phyloP scores from a whole-genome alignment of 2,329 filamentous ascomycete species.

The Trichoderma sp. region DNA sequence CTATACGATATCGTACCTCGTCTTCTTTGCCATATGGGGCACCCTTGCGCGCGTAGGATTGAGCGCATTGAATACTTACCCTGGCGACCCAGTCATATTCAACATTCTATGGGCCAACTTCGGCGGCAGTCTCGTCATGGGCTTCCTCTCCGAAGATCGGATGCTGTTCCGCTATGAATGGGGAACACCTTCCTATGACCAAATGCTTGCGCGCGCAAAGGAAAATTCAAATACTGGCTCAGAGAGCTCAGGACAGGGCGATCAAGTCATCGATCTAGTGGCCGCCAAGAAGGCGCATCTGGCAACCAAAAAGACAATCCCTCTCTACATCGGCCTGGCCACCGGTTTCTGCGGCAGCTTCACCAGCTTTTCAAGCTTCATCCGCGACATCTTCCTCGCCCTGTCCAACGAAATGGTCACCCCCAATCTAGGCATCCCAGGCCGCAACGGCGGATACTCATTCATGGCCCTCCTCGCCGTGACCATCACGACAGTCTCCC shows the following conservation, averaged over 20 bases:
- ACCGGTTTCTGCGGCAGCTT: constrained; percentile 89
- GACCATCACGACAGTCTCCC: constrained; percentile 66
- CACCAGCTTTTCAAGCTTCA: constrained; percentile 85
- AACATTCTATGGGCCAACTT: constrained; percentile 86
- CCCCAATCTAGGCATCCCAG: constrained; percentile 37
- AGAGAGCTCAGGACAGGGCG: constrained; percentile 26
- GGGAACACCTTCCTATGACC: constrained; percentile 47
- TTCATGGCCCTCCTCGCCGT: constrained; percentile 79
- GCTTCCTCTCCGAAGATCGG: constrained; percentile 78
- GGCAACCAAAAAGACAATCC: constrained; percentile 77
- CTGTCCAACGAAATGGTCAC: constrained; percentile 67
- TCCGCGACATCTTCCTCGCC: constrained; percentile 75
- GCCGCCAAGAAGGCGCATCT: constrained; percentile 57
- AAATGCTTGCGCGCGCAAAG: constrained; percentile 33
- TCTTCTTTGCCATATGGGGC: constrained; percentile 82
- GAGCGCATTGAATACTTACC: constrained; percentile 75
- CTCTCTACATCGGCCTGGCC: constrained; percentile 80
- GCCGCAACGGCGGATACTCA: constrained; percentile 71
- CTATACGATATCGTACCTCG: constrained; percentile 76
- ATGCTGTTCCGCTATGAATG: constrained; percentile 70
- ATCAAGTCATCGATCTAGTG: constrained; percentile 35
- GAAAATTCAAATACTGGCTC: constrained; percentile 31
- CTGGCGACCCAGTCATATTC: constrained; percentile 71
- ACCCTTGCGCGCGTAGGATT: constrained; percentile 81
- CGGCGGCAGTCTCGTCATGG: constrained; percentile 76